phyloP scores from a whole-genome alignment of 2,329 filamentous ascomycete species.

The Fusarium begoniae region DNA sequence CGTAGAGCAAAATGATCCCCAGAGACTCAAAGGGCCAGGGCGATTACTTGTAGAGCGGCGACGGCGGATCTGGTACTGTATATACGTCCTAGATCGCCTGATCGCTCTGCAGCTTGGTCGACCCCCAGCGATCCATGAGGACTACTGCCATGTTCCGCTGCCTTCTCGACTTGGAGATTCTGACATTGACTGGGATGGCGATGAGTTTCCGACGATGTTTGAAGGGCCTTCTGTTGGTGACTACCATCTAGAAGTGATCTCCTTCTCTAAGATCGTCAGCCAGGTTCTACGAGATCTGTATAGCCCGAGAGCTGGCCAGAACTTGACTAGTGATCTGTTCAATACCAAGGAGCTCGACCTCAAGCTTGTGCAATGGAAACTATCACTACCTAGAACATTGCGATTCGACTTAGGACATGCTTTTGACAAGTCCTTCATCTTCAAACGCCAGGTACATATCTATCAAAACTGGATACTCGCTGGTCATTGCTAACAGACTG shows the following conservation, averaged over 20 bases:
- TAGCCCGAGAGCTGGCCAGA: background rate
- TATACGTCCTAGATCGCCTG: background rate
- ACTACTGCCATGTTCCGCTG: background rate
- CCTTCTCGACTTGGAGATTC: background rate
- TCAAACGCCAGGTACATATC: background rate
- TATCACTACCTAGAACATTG: background rate
- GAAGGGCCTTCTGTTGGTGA: background rate
- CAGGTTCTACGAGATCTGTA: background rate
- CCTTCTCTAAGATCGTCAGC: background rate
- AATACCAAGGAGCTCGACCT: background rate
- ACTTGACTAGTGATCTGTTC: background rate
- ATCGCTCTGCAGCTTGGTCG: background rate
- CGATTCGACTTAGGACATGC: background rate
- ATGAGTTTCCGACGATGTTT: background rate
- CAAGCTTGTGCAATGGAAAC: background rate
- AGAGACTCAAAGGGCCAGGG: rapidly evolving
- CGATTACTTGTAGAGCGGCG: background rate
- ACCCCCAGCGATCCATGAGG: background rate
- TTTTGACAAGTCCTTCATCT: background rate
- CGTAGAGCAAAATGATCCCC: background rate
- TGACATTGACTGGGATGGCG: background rate
- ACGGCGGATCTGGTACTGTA: background rate
- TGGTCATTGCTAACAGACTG: rapidly evolving
- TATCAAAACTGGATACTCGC: rapidly evolving
- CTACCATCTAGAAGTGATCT: background rate